phyloP scores from a whole-genome alignment of 2,329 filamentous ascomycete species.

The Beauveria sp. region DNA sequence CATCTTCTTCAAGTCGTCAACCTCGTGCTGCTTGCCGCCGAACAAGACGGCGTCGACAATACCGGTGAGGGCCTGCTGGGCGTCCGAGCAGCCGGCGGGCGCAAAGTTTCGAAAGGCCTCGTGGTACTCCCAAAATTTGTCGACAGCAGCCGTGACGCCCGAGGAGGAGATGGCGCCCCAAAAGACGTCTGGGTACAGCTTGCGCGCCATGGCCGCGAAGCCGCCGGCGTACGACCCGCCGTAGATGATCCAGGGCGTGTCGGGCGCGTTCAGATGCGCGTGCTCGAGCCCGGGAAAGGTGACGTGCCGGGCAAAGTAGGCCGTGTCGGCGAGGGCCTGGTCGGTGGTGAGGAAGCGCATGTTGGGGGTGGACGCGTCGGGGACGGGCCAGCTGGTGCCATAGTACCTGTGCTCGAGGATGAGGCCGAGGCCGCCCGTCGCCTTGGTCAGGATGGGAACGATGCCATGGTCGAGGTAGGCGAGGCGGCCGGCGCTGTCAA shows the following conservation, averaged over 20 bases:
- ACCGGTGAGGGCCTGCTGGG: slow-evolving; percentile 50
- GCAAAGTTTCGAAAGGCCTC: slow-evolving; percentile 43
- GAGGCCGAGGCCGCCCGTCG: slow-evolving; percentile 67
- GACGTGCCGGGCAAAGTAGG: slow-evolving; percentile 70
- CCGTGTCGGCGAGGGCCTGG: slow-evolving; percentile 73
- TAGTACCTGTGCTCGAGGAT: slow-evolving; percentile 87
- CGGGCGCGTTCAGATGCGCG: slow-evolving; percentile 55
- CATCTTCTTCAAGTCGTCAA: slow-evolving; percentile 38
- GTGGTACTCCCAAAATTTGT: slow-evolving; percentile 63
- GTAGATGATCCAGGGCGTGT: slow-evolving; percentile 68
- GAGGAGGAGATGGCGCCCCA: slow-evolving; percentile 75
- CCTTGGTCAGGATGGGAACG: slow-evolving; percentile 59
- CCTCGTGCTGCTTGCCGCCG: slow-evolving; percentile 23
- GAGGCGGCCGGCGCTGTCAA: slow-evolving; percentile 52
- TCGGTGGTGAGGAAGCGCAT: slow-evolving; percentile 78
- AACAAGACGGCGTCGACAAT: slow-evolving; percentile 45
- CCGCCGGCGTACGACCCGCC: slow-evolving; percentile 80
- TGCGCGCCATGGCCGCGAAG: slow-evolving; percentile 68
- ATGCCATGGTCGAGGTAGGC: slow-evolving; percentile 73
- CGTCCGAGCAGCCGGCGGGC: slow-evolving; percentile 54
- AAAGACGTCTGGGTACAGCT: slow-evolving; percentile 70
- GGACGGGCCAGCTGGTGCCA: slow-evolving; percentile 63
- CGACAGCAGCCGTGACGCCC: slow-evolving; percentile 69
- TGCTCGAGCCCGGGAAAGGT: slow-evolving; percentile 63
- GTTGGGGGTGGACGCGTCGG: slow-evolving; percentile 58